Base-by-base conservation (phyloP, 495 filamentous ascomycete genomes). In the Aspergillus haitiensis region DNA sequence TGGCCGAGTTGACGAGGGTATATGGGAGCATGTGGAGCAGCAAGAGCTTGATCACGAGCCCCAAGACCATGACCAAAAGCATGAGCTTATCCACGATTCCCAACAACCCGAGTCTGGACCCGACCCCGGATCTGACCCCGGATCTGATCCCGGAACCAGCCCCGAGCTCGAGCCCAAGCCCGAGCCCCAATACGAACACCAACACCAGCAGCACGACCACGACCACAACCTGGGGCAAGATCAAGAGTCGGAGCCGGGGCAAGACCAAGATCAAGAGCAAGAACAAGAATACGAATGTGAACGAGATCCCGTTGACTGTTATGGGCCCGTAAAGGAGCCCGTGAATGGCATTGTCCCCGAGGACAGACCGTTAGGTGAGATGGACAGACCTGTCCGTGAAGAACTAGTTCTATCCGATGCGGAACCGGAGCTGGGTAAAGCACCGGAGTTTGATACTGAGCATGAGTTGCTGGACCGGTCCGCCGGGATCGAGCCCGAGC, bases 311-410 rank as follows among this genome's bases (percentile, higher is more conserved):
- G 48, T 31, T 47, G 15, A 21, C 44, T 47, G 48, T 11, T 51
- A 51, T 51, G 48, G 32, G 6, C 48, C 48, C 13, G 48, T 51
- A 31, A 51, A n/a, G 32, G 48, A 51, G 31, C 48, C 48, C 12
- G 48, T 16, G 48, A 51, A 51, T 12, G 48, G 48, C 18, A 12
- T 51, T 12, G 48, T 51, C 21, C 48, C 32, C 12, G 48, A 51
- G 48, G 48, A 51, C 12, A 21, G 48, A 12, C 48, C 34, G 32
- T 32, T 51, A 12, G 48, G 34, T 51, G 34, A 12, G 32, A 51
- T 51, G 48, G 48, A 51, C 18, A 13, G 48, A 34, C 48, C 48
- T 6, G 21, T 51, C 18, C 34, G 12, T 21, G 48, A 34, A 13
- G 48, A 51, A 33, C 48, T 27, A 27, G 21, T 27, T 27, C 21